Conservation (phyloP, 2,329 filamentous ascomycete genomes). For the Aspergillus neoniger region DNA sequence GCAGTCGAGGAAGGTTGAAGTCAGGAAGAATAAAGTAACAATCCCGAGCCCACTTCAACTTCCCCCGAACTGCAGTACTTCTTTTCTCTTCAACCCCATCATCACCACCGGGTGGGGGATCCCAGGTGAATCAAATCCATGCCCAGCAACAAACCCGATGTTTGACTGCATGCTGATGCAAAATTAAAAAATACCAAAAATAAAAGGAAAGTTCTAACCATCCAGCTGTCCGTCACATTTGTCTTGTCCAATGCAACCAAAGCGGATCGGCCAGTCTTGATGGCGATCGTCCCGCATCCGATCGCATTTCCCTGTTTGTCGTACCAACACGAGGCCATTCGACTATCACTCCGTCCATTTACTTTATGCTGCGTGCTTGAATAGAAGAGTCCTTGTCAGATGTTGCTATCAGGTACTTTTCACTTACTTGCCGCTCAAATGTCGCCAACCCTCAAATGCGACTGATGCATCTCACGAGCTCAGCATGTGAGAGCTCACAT, state of each 20-base stretch:
- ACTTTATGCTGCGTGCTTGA: background rate
- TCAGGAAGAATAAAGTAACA: slow-evolving; percentile 7
- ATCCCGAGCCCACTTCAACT: slow-evolving; percentile 2
- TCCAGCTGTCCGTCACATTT: background rate
- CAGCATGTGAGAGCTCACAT: slow-evolving; percentile 8
- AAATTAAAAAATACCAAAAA: no score
- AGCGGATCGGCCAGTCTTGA: background rate
- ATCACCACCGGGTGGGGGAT: no score
- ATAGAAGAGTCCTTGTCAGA: background rate
- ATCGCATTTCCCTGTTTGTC: slow-evolving; percentile 9
- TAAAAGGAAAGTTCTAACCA: no score
- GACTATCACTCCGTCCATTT: background rate
- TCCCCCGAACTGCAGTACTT: background rate
- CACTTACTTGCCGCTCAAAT: background rate
- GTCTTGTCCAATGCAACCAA: background rate
- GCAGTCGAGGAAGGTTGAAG: background rate
- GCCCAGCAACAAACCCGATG: background rate
- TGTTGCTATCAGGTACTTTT: slow-evolving; percentile 2
- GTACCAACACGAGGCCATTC: slow-evolving; percentile 7
- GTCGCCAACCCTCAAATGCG: background rate
- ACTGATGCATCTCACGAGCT: slow-evolving; percentile 1
- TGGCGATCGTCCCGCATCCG: slow-evolving; percentile 2
- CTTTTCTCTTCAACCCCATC: background rate
- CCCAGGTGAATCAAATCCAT: background rate
- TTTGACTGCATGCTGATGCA: background rate